Percentiles rank a stretch among this genome's conserved stretches.
Conservation (phyloP, 2,329 filamentous ascomycete species). For the Sarocladium oryzae region DNA sequence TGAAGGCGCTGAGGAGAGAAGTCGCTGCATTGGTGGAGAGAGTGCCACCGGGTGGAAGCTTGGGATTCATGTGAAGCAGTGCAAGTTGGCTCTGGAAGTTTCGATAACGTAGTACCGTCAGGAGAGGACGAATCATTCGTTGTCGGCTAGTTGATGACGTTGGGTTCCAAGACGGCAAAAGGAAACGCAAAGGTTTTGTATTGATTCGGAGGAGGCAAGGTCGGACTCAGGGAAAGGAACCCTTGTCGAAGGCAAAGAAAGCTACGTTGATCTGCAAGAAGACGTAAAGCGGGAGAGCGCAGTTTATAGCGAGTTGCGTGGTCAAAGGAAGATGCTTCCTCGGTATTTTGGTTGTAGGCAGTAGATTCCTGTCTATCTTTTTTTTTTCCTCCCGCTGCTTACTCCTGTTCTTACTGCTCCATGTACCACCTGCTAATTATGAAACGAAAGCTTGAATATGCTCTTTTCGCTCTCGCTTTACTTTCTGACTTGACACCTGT, state of each 20-base stretch:
- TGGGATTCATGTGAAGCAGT: conserved; percentile 37
- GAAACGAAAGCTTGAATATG: too few species aligned
- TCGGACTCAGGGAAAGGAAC: background rate
- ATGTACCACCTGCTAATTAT: background rate
- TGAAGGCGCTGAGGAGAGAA: conserved; percentile 37
- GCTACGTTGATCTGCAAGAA: background rate
- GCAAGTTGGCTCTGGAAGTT: background rate
- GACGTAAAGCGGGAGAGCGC: background rate
- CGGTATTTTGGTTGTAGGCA: background rate
- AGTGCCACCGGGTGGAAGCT: conserved; percentile 29
- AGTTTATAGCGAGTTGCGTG: background rate
- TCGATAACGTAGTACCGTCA: background rate
- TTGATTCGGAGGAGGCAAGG: too few species aligned
- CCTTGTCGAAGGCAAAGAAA: background rate
- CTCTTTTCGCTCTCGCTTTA: too few species aligned
- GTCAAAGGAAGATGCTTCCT: background rate
- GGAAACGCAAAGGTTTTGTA: too few species aligned
- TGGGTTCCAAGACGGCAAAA: background rate
- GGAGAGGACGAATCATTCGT: background rate
- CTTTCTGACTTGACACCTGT: too few species aligned
- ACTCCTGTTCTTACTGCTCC: background rate
- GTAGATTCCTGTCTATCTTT: background rate
- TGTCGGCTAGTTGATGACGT: background rate
- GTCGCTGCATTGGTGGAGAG: conserved; percentile 38
- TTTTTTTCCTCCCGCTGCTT: background rate